Evolutionary conservation across 2,329 filamentous ascomycete species (phyloP), one percentile per base, ranked within the genome.

Genomic region (Rhynchosporium agropyri): DNA sequence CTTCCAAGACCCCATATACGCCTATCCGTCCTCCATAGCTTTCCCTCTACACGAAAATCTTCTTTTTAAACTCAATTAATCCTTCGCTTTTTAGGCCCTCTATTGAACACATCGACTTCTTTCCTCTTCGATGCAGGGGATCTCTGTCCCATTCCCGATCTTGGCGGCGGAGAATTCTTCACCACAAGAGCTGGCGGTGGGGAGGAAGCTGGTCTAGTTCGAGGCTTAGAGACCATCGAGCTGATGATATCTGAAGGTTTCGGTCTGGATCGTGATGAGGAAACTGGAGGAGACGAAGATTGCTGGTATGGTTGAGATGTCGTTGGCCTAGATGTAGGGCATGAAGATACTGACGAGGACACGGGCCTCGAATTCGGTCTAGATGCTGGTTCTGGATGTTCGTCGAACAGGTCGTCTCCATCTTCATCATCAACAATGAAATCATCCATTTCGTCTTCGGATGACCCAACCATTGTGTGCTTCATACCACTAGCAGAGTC

Each of bases 21-120:
- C 33, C 33, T 36, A 20, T 36, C 33, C 33, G 9, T 36, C 33
- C 33, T 36, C 33, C 7, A 10, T 36, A 15, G 13, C 55, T 15
- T 49, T 31, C 2, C 10, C 20, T 42, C 29, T 38, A 13, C 4
- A 53, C 38, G n/a, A 38, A 10, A 8, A 29, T 36, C 38, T n/a
- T 9, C 4, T 38, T 28, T 38, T n/a, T 1, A 20, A 20, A 20
- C 20, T 45, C 50, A 63, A 31, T 54, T 53, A 43, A 61, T 40
- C 40, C 61, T 57, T 2, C 48, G 55, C 49, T 64, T 66, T 63
- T 65, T 62, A 29, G 65, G 56, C 57, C 65, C 64, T 13, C 69
- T 67, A 56, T 71, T 70, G 63, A 72, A 72, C 3, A 71, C 50
- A 58, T 72, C 71, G 2, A 71, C 69, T 20, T 65, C 62, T 36